phyloP scores from a whole-genome alignment of 2,329 filamentous ascomycete species.

The Coleophoma crateriformis region DNA sequence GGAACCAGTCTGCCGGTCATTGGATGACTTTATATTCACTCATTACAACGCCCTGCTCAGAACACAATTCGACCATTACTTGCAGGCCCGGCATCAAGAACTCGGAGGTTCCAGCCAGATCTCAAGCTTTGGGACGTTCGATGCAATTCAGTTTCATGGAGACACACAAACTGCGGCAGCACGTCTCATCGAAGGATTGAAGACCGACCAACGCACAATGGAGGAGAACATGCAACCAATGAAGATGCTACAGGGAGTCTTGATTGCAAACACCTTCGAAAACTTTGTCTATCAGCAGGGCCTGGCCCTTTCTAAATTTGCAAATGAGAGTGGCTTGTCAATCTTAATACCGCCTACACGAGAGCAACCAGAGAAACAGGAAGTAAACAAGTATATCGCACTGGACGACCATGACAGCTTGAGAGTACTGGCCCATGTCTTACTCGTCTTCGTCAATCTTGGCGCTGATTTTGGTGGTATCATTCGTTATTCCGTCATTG shows the following conservation, averaged over 20 bases:
- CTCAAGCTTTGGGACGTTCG: constrained; percentile 57
- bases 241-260: constrained; percentile 71
- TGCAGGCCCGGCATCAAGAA: constrained; percentile 49
- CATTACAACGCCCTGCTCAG: constrained; percentile 84
- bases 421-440: constrained; percentile 64
- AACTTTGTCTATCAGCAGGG: constrained; percentile 56
- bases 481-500: constrained; percentile 33
- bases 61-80: constrained; percentile 71
- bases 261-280: constrained; percentile 60
- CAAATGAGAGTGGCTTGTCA: constrained; percentile 37
- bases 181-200: constrained; percentile 56
- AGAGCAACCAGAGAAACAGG: constrained; percentile 27
- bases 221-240: constrained; percentile 58
- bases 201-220: constrained; percentile 47
- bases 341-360: constrained; percentile 36
- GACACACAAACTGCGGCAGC: constrained; percentile 46
- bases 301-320: constrained; percentile 39
- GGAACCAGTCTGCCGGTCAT: constrained; percentile 67
- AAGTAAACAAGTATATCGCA: constrained; percentile 43
- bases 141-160: constrained; percentile 58
- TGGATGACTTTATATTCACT: constrained; percentile 84
- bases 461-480: constrained; percentile 39
- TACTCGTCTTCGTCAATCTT: constrained; percentile 61
- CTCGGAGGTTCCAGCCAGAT: constrained; percentile 47
- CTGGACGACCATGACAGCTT: constrained; percentile 58